Conservation (phyloP, 2,329 filamentous ascomycete genomes). For the Drechslerella dactyloides region DNA sequence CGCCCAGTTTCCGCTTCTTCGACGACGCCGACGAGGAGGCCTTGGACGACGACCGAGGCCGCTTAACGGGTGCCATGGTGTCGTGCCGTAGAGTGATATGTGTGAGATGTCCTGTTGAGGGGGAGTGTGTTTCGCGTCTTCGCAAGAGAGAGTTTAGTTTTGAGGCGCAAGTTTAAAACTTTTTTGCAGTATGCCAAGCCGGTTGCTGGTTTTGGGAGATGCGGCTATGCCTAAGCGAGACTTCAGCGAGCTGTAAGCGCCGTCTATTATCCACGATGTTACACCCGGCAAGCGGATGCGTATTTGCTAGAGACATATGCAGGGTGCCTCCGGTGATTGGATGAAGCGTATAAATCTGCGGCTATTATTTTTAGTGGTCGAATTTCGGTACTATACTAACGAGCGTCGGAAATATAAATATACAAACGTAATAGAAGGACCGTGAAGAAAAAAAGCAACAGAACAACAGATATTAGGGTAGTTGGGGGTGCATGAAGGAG, state of each 20-base stretch:
- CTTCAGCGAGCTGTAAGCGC: constrained; percentile 6
- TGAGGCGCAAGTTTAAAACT: constrained; percentile 4
- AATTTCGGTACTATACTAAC: no score
- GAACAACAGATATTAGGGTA: background rate
- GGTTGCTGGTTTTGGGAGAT: background rate
- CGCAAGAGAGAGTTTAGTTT: background rate
- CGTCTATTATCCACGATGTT: background rate
- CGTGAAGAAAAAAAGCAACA: background rate
- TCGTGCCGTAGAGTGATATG: background rate
- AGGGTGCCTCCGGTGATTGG: no score
- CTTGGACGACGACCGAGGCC: constrained; percentile 24
- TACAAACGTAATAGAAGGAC: background rate
- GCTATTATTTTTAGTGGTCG: no score
- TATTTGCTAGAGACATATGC: no score
- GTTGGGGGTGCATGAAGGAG: no score
- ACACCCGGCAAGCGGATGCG: background rate
- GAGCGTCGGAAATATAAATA: background rate
- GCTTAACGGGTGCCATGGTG: constrained; percentile 46
- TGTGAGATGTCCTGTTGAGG: constrained; percentile 9
- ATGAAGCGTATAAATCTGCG: no score
- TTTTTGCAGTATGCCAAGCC: constrained; percentile 1
- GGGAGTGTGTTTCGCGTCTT: background rate
- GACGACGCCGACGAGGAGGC: constrained; percentile 18
- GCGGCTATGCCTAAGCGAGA: constrained; percentile 20
- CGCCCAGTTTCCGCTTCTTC: constrained; percentile 25